Base-by-base conservation (phyloP, 1,284 basidiomycete species). In the Cystobasidiaceae sp. region DNA sequence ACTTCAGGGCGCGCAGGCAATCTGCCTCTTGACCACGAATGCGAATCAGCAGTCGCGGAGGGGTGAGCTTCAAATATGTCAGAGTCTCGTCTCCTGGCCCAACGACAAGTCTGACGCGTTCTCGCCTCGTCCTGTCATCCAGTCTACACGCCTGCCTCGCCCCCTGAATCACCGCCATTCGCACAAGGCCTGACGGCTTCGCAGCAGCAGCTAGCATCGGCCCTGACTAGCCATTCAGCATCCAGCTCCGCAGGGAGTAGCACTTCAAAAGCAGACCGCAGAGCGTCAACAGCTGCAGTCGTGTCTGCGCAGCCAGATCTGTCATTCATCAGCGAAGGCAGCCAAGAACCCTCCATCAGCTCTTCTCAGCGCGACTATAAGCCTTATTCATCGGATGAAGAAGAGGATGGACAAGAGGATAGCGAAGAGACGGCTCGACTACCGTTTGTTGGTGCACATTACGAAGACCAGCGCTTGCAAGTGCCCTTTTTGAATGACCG, bases 241-340 rank as follows among this genome's bases (percentile, higher is more conserved):
- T 61, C 45, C 8, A 46, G 37, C 28, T 55, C 43, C 27, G 33
- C 13, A 49, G 48, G 55, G 41, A 68, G 56, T 61, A 17, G 52
- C 51, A 6, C 58, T 55, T 4, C 39, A 61, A 13, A 27, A 56
- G 2, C 67, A 66, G 0, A 39, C 51, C 23, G 57, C 59, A 2
- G 68, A 11, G 27, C 49, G 44, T 58, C 57, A 25, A 44, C 19
- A 8, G 43, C 39, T 19, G 32, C 51, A n/a, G 11, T 54, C 4
- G 57, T 68, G 28, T 50, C 57, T 9, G 57, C 61, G 17, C 54
- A 59, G 6, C 67, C 67, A 6, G 63, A 68, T 32, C 48, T 68
- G 11, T 61, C 57, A 15, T 56, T 55, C 27, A 68, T 68, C 46
- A 56, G 52, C 41, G 67, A 68, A 52, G 67, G 50, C 39, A 49